A percentile compares a stretch with the other conserved stretches of the same genome.
These are phyloP conservation scores for Penicillium sp. DNA, from an alignment of 2,329 filamentous ascomycete genomes.

Conservation along the genomic window DNA sequence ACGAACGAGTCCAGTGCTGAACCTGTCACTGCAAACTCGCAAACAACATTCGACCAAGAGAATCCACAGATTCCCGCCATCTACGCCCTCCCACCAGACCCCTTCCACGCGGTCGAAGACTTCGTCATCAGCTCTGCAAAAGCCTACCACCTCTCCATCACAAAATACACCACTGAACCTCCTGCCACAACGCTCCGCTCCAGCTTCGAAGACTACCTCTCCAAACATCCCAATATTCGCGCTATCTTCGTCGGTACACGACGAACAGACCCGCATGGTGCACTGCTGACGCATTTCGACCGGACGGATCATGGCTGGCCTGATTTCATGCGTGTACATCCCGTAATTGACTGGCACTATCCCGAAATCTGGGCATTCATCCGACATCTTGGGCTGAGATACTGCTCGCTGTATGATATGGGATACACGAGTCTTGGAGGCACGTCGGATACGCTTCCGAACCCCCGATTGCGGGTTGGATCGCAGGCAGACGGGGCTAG, in stretches of 20 bases:
- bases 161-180: constrained; percentile 63
- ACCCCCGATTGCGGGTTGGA: constrained; percentile 60
- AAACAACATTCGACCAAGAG: not conserved
- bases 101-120: constrained; percentile 77
- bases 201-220: constrained; percentile 71
- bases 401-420: constrained; percentile 78
- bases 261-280: constrained; percentile 86
- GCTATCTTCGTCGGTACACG: constrained; percentile 85
- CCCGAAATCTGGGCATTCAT: constrained; percentile 87
- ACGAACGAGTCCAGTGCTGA: constrained; percentile 4
- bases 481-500: constrained; percentile 12
- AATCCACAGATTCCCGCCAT: constrained; percentile 63
- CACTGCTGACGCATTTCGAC: constrained; percentile 72
- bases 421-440: constrained; percentile 93
- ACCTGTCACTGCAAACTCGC: not conserved
- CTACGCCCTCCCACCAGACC: constrained; percentile 79
- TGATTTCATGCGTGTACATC: constrained; percentile 84
- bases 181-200: constrained; percentile 59
- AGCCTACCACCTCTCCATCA: constrained; percentile 68
- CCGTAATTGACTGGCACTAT: constrained; percentile 97
- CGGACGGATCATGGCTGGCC: constrained; percentile 87
- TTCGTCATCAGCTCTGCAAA: constrained; percentile 66
- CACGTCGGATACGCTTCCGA: constrained; percentile 79
- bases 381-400: constrained; percentile 66
- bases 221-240: constrained; percentile 49